These are phyloP conservation scores for Neonectria ditissima DNA, from an alignment of 2,329 filamentous ascomycete genomes.

Conservation along the genomic window DNA sequence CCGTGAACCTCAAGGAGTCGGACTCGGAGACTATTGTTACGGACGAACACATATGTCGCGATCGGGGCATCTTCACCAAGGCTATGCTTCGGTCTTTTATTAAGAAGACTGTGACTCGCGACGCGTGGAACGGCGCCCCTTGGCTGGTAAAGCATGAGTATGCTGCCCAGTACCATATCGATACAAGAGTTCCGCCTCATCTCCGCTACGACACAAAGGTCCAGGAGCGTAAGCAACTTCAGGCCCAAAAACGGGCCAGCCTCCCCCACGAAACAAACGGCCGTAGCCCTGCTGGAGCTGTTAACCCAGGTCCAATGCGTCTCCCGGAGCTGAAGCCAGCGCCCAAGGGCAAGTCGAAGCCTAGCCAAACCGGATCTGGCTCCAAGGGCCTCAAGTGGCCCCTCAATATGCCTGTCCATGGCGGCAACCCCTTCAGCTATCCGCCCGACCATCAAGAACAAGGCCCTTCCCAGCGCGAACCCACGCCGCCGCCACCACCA, in stretches of 20 bases:
- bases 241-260: constrained; percentile 72
- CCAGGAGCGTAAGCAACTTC: constrained; percentile 79
- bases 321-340: constrained; percentile 81
- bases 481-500: constrained; percentile 69
- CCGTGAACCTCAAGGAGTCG: constrained; percentile 78
- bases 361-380: constrained; percentile 46
- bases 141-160: constrained; percentile 94
- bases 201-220: constrained; percentile 84
- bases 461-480: constrained; percentile 45
- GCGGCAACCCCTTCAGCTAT: constrained; percentile 62
- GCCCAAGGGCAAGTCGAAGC: constrained; percentile 75
- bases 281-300: constrained; percentile 47
- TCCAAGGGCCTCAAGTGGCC: constrained; percentile 60
- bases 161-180: constrained; percentile 85
- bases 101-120: constrained; percentile 91
- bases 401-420: constrained; percentile 44
- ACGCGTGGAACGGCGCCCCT: constrained; percentile 94
- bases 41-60: constrained; percentile 84
- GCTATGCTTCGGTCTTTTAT: constrained; percentile 93
- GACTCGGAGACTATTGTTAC: constrained; percentile 83
- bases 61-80: constrained; percentile 94
- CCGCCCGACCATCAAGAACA: constrained; percentile 56
- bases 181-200: constrained; percentile 85
- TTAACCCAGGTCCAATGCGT: constrained; percentile 62
- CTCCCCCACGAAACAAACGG: constrained; percentile 59